These are phyloP conservation scores for Ascochyta viciae-villosae DNA, from an alignment of 2,329 filamentous ascomycete genomes.

Conservation along the genomic window DNA sequence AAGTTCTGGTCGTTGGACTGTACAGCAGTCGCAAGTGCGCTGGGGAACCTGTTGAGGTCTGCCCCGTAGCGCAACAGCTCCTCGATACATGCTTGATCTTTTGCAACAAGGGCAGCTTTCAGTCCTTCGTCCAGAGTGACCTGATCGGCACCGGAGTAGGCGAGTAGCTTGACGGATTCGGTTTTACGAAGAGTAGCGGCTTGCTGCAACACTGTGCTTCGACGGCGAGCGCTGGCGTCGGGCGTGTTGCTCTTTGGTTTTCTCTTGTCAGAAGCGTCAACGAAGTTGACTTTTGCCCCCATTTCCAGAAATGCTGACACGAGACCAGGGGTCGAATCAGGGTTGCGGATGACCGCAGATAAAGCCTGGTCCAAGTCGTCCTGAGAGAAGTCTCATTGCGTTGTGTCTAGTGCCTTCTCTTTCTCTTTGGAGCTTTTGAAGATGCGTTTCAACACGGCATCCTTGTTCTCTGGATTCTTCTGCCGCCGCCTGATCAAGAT, in stretches of 20 bases:
- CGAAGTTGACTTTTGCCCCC: slow-evolving; percentile 45
- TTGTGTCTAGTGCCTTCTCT: slow-evolving; percentile 35
- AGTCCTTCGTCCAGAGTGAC: slow-evolving; percentile 44
- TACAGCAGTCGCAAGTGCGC: slow-evolving; percentile 40
- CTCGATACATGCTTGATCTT: slow-evolving; percentile 42
- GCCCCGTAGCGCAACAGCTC: slow-evolving; percentile 46
- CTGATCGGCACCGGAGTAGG: slow-evolving; percentile 45
- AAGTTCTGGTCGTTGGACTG: slow-evolving; percentile 41
- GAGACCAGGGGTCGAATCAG: slow-evolving; percentile 39
- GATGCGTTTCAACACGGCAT: slow-evolving; percentile 44
- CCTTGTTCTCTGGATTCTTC: slow-evolving; percentile 39
- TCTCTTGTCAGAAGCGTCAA: slow-evolving; percentile 30
- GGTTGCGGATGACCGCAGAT: slow-evolving; percentile 41
- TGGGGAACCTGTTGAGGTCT: slow-evolving; percentile 42
- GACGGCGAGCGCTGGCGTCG: slow-evolving; percentile 32
- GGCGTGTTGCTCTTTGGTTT: slow-evolving; percentile 30
- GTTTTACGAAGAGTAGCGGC: slow-evolving; percentile 41
- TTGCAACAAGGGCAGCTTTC: slow-evolving; percentile 40
- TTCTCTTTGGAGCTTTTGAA: slow-evolving; percentile 48
- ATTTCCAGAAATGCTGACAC: slow-evolving; percentile 44
- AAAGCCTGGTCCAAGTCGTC: slow-evolving; percentile 46
- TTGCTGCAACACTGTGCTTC: slow-evolving; percentile 47
- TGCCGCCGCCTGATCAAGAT: slow-evolving; percentile 41
- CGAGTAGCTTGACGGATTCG: slow-evolving; percentile 42
- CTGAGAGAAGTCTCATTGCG: slow-evolving; percentile 41